Base-by-base conservation (phyloP, 495 filamentous ascomycete species). In the Penicillium psychrofluorescens region DNA sequence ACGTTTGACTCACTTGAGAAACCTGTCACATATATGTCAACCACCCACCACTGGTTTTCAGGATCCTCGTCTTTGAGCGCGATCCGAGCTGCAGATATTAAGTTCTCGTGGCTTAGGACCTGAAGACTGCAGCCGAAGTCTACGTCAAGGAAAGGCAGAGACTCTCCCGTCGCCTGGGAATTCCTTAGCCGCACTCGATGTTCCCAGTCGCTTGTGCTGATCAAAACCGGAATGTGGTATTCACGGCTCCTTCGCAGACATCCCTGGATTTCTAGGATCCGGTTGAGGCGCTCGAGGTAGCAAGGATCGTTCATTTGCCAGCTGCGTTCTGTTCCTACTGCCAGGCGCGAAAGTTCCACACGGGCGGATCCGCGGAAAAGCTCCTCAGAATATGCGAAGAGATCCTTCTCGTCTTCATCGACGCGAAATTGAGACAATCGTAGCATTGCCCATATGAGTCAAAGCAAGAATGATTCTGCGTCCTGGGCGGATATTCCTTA, bases 1-100 rank as follows among this genome's bases (percentile, higher is more conserved):
- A 32, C 11, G 30, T 32, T 32, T 32, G 7, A 32, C 30, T 32
- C 11, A 32, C 30, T 11, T n/a, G n/a, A n/a, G 11, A 7, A 7
- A 32, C 7, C 38, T 22, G 38, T 44, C 16, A 52, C 50, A 11
- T 52, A 52, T 11, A 52, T 37, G 45, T 52, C 50, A 8, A 34
- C 41, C 27, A 52, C 40, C 50, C 50, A 52, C 45, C 41, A 52
- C 29, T 44, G 41, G 35, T 45, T 41, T 9, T 29, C 13, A 1
- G 10, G 12, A 12, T 32, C 33, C 11, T 48, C 44, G 29, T 28
- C 9, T 1, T 29, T 13, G 6, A 28, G n/a, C 11, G 50, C 50
- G 10, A 40, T n/a, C n/a, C n/a, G n/a, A n/a, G n/a, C n/a, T n/a
- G n/a, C 50, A 16, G 9, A 13, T 11, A 52, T 52, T 1, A 52